Conservation (phyloP, 1,284 basidiomycete species). For the Phlebopus sp. region DNA sequence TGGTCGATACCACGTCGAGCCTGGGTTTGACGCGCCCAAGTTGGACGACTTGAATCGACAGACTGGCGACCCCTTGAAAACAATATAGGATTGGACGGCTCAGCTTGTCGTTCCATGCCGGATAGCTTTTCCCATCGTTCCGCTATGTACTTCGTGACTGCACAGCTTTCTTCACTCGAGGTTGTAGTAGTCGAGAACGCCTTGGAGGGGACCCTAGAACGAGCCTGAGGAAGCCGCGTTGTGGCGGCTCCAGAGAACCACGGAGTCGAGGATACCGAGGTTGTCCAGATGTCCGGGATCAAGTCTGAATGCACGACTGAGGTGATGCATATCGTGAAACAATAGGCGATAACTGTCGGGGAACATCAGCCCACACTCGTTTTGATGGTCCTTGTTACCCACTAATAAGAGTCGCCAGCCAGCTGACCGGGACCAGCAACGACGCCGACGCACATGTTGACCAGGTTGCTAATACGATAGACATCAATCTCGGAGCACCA, state of each 20-base stretch:
- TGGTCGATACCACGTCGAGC: constrained; percentile 53
- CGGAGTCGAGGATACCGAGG: constrained; percentile 47
- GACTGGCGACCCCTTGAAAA: constrained; percentile 23
- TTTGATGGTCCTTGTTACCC: constrained; percentile 23
- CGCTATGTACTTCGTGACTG: constrained; percentile 26
- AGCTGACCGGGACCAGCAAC: constrained; percentile 50
- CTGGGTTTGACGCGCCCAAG: constrained; percentile 44
- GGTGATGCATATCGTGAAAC: constrained; percentile 47
- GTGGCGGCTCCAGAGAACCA: constrained; percentile 47
- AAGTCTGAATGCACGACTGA: constrained; percentile 41
- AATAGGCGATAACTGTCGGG: constrained; percentile 50
- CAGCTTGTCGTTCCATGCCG: constrained; percentile 14
- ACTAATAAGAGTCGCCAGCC: constrained; percentile 54
- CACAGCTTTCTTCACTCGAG: constrained; percentile 20
- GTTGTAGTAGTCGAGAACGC: constrained; percentile 7
- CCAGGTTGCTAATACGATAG: constrained; percentile 33
- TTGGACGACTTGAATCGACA: constrained; percentile 28
- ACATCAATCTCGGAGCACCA: constrained; percentile 4
- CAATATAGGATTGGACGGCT: constrained; percentile 15
- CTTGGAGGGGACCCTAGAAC: constrained; percentile 11
- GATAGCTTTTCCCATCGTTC: constrained; percentile 32
- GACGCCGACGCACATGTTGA: constrained; percentile 52
- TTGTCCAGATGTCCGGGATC: constrained; percentile 49
- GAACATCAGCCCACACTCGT: constrained; percentile 10
- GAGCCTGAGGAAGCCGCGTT: constrained; percentile 1